Base-by-base conservation (phyloP, 805 yeast species). In the Kazachstania psychrophila region DNA sequence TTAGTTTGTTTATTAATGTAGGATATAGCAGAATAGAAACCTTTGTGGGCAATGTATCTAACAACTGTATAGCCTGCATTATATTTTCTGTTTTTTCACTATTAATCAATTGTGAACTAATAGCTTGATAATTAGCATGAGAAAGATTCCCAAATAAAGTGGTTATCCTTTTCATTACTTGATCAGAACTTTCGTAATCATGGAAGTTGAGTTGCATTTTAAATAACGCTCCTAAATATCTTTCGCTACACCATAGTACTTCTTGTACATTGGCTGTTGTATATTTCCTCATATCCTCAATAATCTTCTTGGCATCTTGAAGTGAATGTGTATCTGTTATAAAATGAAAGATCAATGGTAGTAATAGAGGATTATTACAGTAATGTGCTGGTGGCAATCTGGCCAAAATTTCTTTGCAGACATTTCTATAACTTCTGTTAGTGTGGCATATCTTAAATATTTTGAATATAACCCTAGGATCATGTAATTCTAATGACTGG, bases 181-280 rank as follows among this genome's bases (percentile, higher is more conserved):
- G 37, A 29, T 55, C 54, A 7, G 56, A 58, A 33, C 58, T 56
- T 10, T 37, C 39, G 12, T 56, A 46, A 30, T 54, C 58, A n/a
- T 48, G 45, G 28, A 55, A 56, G 6, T 35, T 34, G 15, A 56
- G 28, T 26, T 55, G 59, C 52, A 54, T 45, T 14, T 44, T 38
- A 14, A 56, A 37, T 12, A 56, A 24, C 2, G 54, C 36, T 1
- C 57, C 47, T 4, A 55, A 34, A 33, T 47, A 45, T 17, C 47
- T 41, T 37, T 41, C 47, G 18, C 55, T 49, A 26, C 39, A 37
- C 33, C 46, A 39, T 6, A 51, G 43, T 12, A 42, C 29, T 30
- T 44, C 39, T 12, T 51, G 47, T 24, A 46, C 47, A 20, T 42
- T 41, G 0, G 43, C 38, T 18, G 36, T 27, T 5, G 52, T 40